Percentiles rank a stretch among this genome's conserved stretches.
These are phyloP conservation scores for Protea cynaroides DNA, from an alignment of 164 flowering plant species.

Conservation along the genomic window DNA sequence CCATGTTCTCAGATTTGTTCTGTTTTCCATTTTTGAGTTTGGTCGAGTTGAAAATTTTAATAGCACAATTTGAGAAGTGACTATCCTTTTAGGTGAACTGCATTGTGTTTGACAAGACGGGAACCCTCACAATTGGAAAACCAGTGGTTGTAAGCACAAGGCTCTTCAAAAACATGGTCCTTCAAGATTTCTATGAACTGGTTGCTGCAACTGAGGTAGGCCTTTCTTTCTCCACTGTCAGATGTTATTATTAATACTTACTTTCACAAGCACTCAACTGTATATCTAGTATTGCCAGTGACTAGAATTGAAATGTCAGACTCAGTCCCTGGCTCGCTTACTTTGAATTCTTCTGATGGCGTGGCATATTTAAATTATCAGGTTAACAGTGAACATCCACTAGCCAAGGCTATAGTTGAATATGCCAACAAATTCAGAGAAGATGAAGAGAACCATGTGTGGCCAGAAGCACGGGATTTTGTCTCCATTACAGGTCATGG, in stretches of 20 bases:
- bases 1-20: neutral
- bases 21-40: neutral
- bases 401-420: conserved; percentile 84
- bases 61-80: neutral
- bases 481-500: conserved; percentile 68
- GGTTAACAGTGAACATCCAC: conserved; percentile 88
- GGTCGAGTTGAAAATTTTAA: neutral
- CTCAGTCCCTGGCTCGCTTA: too few relatives aligned
- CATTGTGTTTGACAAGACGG: conserved; percentile 92
- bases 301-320: too few relatives aligned
- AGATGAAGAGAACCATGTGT: conserved; percentile 36
- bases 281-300: too few relatives aligned
- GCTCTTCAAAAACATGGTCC: conserved; percentile 53
- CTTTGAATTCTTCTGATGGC: neutral
- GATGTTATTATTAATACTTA: neutral
- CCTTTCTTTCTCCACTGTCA: conserved; percentile 1
- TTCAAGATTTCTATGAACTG: conserved; percentile 59
- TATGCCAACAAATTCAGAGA: conserved; percentile 58
- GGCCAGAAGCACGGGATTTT: conserved; percentile 61
- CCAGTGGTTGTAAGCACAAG: conserved; percentile 70
- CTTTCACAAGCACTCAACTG: too few relatives aligned
- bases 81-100: conserved; percentile 59
- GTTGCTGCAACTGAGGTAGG: conserved; percentile 81
- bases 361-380: conserved; percentile 13
- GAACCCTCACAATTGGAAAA: conserved; percentile 86